These are phyloP conservation scores for Cryptosporidium felis DNA, from an alignment of 169 alveolate species.

Conservation along the genomic window DNA sequence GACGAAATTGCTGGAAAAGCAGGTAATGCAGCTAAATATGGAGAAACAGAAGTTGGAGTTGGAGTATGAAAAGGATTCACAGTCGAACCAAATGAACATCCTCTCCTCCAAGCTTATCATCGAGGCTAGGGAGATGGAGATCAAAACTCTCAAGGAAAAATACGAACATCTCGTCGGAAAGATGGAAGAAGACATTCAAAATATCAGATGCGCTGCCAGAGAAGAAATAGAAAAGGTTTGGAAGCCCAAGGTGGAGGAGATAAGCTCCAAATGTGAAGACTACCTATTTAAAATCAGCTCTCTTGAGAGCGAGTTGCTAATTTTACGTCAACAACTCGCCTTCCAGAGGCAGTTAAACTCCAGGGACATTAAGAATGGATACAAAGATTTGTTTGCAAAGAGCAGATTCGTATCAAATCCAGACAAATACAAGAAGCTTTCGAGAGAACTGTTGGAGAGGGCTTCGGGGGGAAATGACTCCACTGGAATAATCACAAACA, in stretches of 20 bases:
- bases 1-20: conserved; percentile 28
- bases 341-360: conserved; percentile 33
- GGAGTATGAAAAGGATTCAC: conserved; percentile 60
- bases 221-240: conserved; percentile 62
- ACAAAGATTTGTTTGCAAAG: neutral
- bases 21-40: conserved; percentile 28
- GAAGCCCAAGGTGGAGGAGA: conserved; percentile 54
- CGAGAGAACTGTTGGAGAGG: neutral
- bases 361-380: neutral
- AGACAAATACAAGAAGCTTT: neutral
- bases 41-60: conserved; percentile 58
- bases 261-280: conserved; percentile 36
- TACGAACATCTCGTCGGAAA: neutral
- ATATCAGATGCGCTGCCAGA: conserved; percentile 43
- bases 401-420: neutral
- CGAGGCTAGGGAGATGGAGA: conserved; percentile 60
- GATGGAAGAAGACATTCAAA: conserved; percentile 41
- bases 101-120: conserved; percentile 33
- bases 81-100: conserved; percentile 19
- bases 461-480: neutral
- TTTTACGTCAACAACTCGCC: conserved; percentile 61
- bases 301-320: conserved; percentile 46
- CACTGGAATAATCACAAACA: neutral
- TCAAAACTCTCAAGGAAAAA: conserved; percentile 39
- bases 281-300: conserved; percentile 20